These are phyloP conservation scores for Apiospora rasikravindrae DNA, from an alignment of 2,329 filamentous ascomycete genomes.

Conservation along the genomic window DNA sequence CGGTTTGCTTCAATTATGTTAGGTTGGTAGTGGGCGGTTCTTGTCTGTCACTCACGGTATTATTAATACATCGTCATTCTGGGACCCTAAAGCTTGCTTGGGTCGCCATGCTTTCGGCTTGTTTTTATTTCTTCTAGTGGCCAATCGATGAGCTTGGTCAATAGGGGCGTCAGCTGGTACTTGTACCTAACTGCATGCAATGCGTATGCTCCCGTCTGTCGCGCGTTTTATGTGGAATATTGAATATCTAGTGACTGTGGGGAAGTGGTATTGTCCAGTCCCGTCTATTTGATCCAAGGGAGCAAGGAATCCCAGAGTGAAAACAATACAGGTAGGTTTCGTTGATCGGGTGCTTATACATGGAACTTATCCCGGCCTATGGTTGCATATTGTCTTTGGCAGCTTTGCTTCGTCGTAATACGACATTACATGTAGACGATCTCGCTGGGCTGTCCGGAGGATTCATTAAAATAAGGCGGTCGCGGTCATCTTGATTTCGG, in stretches of 20 bases:
- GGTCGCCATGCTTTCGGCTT: too few relatives aligned
- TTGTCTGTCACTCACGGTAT: too few relatives aligned
- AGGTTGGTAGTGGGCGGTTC: too few relatives aligned
- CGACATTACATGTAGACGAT: background rate
- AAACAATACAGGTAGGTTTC: background rate
- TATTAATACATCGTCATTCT: too few relatives aligned
- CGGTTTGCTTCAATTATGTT: too few relatives aligned
- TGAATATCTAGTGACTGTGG: background rate
- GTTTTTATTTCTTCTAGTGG: too few relatives aligned
- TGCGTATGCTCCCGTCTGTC: background rate
- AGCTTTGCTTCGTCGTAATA: background rate
- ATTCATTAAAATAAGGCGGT: too few relatives aligned
- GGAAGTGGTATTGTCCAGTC: background rate
- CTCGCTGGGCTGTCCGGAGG: too few relatives aligned
- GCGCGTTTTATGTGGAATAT: conserved; percentile 4
- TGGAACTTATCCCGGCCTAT: background rate
- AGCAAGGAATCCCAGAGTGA: background rate
- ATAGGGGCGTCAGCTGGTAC: background rate
- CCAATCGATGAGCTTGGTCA: too few relatives aligned
- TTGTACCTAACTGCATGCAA: background rate
- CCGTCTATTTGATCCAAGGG: background rate
- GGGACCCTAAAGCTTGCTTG: background rate
- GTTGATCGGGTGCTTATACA: background rate
- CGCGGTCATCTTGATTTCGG: background rate
- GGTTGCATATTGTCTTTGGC: too few relatives aligned